These are phyloP conservation scores for Podila minutissima DNA, from an alignment of 192 early-diverging fungal species.

Conservation along the genomic window DNA sequence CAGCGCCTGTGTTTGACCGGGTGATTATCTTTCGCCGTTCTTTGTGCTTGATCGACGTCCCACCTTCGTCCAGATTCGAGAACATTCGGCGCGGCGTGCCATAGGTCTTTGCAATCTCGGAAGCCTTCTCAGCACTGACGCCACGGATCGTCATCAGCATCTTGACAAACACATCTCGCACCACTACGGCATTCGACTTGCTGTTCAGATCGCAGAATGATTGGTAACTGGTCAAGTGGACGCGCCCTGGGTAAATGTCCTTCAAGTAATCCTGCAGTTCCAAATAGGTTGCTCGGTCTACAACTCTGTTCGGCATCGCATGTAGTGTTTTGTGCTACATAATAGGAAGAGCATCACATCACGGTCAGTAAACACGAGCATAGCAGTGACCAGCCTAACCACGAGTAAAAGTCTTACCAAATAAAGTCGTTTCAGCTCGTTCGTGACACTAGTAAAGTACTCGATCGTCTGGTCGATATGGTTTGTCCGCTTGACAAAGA, in stretches of 20 bases:
- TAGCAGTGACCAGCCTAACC: no score
- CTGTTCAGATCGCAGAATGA: conserved; percentile 73
- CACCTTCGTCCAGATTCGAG: conserved; percentile 41
- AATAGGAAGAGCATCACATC: conserved; percentile 2
- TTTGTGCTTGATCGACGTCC: neutral
- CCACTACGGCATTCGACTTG: conserved; percentile 77
- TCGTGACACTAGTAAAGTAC: conserved; percentile 76
- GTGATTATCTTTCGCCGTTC: conserved; percentile 62
- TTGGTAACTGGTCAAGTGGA: conserved; percentile 69
- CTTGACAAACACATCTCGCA: conserved; percentile 81
- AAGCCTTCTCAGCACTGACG: conserved; percentile 86
- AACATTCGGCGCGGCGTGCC: conserved; percentile 73
- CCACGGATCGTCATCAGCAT: conserved; percentile 90
- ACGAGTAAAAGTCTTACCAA: conserved; percentile 40
- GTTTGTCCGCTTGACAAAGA: conserved; percentile 83
- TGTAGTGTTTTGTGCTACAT: conserved; percentile 52
- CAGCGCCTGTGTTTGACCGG: conserved; percentile 32
- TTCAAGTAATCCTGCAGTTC: conserved; percentile 57
- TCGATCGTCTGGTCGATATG: conserved; percentile 85
- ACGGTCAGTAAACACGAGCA: neutral
- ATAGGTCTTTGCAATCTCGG: conserved; percentile 72
- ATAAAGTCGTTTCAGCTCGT: conserved; percentile 60
- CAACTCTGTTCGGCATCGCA: conserved; percentile 61
- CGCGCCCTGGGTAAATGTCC: conserved; percentile 36
- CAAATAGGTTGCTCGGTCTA: conserved; percentile 62